Evolutionary conservation across 331 rosid genomes (phyloP).

Genomic region (Cydonia oblonga): DNA sequence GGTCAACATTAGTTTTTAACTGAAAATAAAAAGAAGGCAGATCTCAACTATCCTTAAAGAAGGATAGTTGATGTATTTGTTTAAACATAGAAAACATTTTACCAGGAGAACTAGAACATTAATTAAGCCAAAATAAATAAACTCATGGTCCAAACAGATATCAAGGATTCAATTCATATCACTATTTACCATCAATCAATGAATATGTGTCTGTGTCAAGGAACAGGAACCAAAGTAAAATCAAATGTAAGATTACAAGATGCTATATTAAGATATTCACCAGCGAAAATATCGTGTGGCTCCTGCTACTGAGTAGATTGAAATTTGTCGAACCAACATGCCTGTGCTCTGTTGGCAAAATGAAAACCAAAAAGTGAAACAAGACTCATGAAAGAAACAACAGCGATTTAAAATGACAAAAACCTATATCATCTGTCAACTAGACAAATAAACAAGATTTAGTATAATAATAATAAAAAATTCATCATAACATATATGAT

Average conservation of each 20-base stretch:
- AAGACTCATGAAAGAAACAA: constrained; percentile 1
- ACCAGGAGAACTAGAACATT: too few species aligned
- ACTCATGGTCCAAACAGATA: not conserved
- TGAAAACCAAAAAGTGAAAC: constrained; percentile 12
- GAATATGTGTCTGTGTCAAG: not conserved
- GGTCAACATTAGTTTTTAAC: too few species aligned
- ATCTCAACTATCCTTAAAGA: too few species aligned
- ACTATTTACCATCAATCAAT: not conserved
- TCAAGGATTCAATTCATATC: not conserved
- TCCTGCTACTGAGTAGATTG: constrained; percentile 95
- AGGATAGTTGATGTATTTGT: too few species aligned
- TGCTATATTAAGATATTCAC: constrained; percentile 34
- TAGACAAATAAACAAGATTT: not conserved
- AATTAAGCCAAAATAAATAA: not conserved
- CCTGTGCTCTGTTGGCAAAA: constrained; percentile 69
- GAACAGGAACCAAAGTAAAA: not conserved
- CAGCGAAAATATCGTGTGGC: constrained; percentile 96
- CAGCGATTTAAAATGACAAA: not conserved
- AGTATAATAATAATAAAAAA: not conserved
- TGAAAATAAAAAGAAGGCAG: too few species aligned
- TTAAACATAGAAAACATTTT: too few species aligned
- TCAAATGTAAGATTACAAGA: constrained; percentile 3
- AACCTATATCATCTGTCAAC: not conserved
- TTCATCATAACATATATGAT: not conserved
- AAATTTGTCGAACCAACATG: constrained; percentile 98